Evolutionary conservation across 2,329 filamentous ascomycete genomes (phyloP), one percentile per base, ranked within the genome.

Genomic region (Ophiostoma sp.): DNA sequence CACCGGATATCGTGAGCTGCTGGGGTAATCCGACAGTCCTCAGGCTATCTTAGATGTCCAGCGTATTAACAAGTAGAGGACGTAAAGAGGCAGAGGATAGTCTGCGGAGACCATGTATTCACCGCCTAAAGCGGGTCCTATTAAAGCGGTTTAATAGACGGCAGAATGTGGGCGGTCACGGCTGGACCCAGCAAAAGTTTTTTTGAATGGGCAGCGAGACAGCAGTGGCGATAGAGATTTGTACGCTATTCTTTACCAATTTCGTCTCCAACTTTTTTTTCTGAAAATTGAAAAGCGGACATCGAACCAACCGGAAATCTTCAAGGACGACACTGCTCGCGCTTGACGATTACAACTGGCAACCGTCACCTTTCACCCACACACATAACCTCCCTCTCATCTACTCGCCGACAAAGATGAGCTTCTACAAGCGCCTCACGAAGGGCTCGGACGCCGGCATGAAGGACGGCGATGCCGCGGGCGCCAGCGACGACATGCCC

Each of bases 351-450:
- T 27, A 27, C 27, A 27, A 27, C 27, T 27, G 27, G 2, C 27
- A 27, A 27, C 27, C 27, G 27, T 2, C 27, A 27, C 27, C 27
- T 27, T 27, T 27, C 27, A 27, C 27, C 2, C 27, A 27, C 9
- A 58, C 55, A 12, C 40, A 18, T 1, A 60, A 5, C 12, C n/a
- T 4, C 55, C 55, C 55, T 12, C 8, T 8, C 3, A 45, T 45
- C 7, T 9, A 11, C 42, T 45, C 7, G 9, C 42, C 42, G 42
- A 44, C 42, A 7, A 44, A 38, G 47, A 64, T 64, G 63, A 64
- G 63, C 40, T 64, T 92, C 40, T 92, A 91, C 80, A 92, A 92
- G 76, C 87, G 89, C 16, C 80, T 92, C 66, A 89, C 87, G 5
- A 91, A 89, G 78, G 78, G 80, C 68, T 41, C 47, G 8, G 49